Evolutionary conservation across 2,329 filamentous ascomycete genomes (phyloP).

Genomic region (Cladobotryum mycophilum): DNA sequence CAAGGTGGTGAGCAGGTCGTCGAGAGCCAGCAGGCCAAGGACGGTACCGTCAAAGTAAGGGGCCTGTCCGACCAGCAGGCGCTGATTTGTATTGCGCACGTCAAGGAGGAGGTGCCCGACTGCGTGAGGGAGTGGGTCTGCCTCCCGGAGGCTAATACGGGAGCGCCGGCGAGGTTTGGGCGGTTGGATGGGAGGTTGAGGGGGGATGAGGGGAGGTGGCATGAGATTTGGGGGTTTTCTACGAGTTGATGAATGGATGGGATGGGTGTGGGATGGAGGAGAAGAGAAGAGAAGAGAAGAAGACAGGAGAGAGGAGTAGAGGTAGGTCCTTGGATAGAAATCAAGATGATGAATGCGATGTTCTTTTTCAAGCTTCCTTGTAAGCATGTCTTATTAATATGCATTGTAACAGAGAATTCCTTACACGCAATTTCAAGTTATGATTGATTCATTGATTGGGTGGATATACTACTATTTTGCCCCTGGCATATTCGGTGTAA

Average conservation of each 20-base stretch:
- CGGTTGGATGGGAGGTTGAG: slow-evolving; percentile 55
- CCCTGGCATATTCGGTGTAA: too few relatives aligned
- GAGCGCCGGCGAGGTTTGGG: slow-evolving; percentile 56
- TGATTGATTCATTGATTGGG: too few relatives aligned
- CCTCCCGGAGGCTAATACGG: slow-evolving; percentile 67
- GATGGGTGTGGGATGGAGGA: neutral
- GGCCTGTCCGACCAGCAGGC: slow-evolving; percentile 69
- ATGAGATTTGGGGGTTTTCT: slow-evolving; percentile 54
- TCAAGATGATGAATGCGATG: too few relatives aligned
- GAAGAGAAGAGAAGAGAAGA: neutral
- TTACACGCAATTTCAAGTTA: too few relatives aligned
- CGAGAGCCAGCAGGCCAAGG: slow-evolving; percentile 39
- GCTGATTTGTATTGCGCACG: slow-evolving; percentile 85
- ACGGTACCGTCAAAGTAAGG: slow-evolving; percentile 43
- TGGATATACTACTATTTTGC: too few relatives aligned
- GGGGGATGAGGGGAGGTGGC: slow-evolving; percentile 53
- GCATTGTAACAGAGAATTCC: too few relatives aligned
- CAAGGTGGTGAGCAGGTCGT: slow-evolving; percentile 33
- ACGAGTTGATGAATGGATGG: neutral
- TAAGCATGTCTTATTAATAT: too few relatives aligned
- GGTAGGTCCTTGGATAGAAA: too few relatives aligned
- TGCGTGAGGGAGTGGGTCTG: slow-evolving; percentile 80
- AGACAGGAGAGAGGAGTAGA: neutral
- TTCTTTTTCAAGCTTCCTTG: too few relatives aligned
- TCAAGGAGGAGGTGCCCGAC: slow-evolving; percentile 82